A percentile compares a stretch with the other conserved stretches of the same genome.
Conservation (phyloP, 345 rosid species). For the Eutrema heterophyllum region DNA sequence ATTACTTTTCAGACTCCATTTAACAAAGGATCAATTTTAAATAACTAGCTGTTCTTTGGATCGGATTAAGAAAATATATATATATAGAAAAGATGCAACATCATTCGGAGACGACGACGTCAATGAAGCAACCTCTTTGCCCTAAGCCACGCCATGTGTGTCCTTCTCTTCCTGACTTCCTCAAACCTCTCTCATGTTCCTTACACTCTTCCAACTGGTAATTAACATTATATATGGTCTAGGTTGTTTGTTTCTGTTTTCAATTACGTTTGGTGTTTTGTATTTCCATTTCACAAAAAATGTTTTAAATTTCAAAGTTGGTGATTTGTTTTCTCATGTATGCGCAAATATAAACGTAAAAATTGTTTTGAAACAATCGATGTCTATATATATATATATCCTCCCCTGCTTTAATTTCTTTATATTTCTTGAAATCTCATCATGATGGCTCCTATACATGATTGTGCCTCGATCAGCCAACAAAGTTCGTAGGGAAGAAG, state of each 20-base stretch:
- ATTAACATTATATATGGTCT: neutral
- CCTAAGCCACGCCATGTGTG: slow-evolving; percentile 69
- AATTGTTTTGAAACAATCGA: slow-evolving; percentile 11
- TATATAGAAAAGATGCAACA: slow-evolving; percentile 40
- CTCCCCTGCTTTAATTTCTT: neutral
- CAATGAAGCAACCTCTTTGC: slow-evolving; percentile 48
- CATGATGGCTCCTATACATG: neutral
- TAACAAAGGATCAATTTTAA: neutral
- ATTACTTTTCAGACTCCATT: neutral
- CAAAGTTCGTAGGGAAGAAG: slow-evolving; percentile 36
- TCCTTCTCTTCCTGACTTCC: slow-evolving; percentile 51
- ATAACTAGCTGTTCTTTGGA: neutral
- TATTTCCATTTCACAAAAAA: neutral
- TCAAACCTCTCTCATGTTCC: slow-evolving; percentile 51
- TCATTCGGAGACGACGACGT: slow-evolving; percentile 14
- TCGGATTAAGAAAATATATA: neutral
- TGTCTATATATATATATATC: neutral
- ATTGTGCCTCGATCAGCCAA: slow-evolving; percentile 40
- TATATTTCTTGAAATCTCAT: neutral
- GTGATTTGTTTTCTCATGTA: neutral
- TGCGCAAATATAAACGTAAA: neutral
- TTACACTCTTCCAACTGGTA: slow-evolving; percentile 38
- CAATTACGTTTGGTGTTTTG: neutral
- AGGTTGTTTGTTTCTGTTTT: neutral
- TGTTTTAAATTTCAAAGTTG: neutral